Base-by-base conservation (phyloP, 768 basidiomycete species). In the Panaeolus cyanescens region DNA sequence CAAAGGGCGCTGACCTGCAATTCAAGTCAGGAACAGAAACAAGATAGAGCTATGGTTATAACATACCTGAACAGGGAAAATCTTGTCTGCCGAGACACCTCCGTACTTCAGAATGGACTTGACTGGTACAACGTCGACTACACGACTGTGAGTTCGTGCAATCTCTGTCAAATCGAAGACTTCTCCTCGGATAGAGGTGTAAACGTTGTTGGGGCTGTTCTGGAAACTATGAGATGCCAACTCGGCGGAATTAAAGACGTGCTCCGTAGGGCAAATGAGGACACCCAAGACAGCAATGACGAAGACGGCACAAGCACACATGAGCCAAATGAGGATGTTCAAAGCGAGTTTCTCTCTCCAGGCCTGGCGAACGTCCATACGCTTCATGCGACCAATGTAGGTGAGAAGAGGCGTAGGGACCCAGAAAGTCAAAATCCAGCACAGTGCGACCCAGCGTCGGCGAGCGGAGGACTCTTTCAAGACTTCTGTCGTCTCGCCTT, bases 261-360 rank as follows among this genome's bases (percentile, higher is more conserved):
- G 91, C 68, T 98, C 89, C 64, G 89, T 93, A 1, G 97, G 97
- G 70, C 97, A 99, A 73, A 99, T 98, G 61, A 99, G 74, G 57
- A 83, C 73, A 10, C 93, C 94, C 30, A 99, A 80, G 25, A 96
- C 74, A 9, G 93, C 93, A 69, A 99, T 96, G 68, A 99, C 91
- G 74, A 99, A 99, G 53, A 95, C 83, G 0, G 94, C 89, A 67
- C 86, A 87, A n/a, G 74, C 90, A 64, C 95, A 98, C 31, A 92
- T 80, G 70, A 97, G 87, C 96, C 96, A 98, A 67, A 99, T 99
- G 75, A 99, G 79, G 61, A 99, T 75, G 74, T 99, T 98, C 70
- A 98, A 84, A 3, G 94, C 93, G 1, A 98, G 80, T 75, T 99
- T 99, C 76, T 99, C 97, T 61, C 96, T 80, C 97, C 97, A 99